Evolutionary conservation across 2,329 filamentous ascomycete genomes (phyloP), one percentile per base, ranked within the genome.

Genomic region (Ophidiomyces ophidiicola): DNA sequence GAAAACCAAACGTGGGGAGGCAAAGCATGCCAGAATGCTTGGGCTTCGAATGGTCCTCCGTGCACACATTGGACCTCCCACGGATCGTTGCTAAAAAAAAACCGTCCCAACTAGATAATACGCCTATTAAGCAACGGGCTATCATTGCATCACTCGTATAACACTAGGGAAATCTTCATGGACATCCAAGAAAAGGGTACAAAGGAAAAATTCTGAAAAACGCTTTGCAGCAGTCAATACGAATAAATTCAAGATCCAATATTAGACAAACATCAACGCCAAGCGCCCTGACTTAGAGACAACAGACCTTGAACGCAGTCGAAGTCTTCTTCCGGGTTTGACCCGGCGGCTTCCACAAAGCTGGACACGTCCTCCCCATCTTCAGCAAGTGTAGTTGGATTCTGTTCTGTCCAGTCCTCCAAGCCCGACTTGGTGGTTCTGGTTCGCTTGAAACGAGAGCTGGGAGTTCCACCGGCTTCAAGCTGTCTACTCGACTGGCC

Each of bases 221-320:
- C 10, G 7, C n/a, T 26, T 12, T 28, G 11, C 18, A 23, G 20
- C 36, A n/a, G n/a, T n/a, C n/a, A n/a, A n/a, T n/a, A n/a, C n/a
- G n/a, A n/a, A n/a, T n/a, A n/a, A n/a, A 15, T 14, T 15, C 15
- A 15, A 19, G 14, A 26, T 30, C 12, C 19, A 26, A 33, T 20
- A 32, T 26, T 21, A 32, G 14, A 11, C 36, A 39, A 26, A 31
- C n/a, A n/a, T n/a, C 37, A 81, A 53, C 76, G 72, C 86, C 87
- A 94, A 54, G 84, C 84, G n/a, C 87, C 88, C 62, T 93, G 83
- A 52, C 85, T 92, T 32, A 96, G 68, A 36, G 83, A 88, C 46
- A 94, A 60, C 47, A 96, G 62, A n/a, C 85, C 85, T 39, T 88
- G 84, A 32, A 94, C 80, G 54, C 85, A 92, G 55, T 92, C 85